A percentile compares a stretch with the other conserved stretches of the same genome.
Evolutionary conservation across 176 grass and related monocot species (phyloP).

Genomic region (Carex littledalei): DNA sequence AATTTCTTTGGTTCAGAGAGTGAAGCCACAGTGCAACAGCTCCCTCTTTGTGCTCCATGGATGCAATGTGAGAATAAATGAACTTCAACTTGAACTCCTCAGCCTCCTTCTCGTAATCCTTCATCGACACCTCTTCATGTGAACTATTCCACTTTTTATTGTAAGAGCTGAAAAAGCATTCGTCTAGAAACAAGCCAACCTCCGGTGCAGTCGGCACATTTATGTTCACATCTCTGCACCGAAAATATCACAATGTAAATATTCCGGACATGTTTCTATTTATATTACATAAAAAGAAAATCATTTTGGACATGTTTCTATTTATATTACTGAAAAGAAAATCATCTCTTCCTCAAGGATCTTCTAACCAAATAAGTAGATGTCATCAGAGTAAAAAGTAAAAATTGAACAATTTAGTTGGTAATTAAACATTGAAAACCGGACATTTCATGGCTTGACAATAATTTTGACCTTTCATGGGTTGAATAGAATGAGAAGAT

Average conservation of each 20-base stretch:
- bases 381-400: not conserved
- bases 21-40: conserved; percentile 90
- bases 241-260: conserved; percentile 22
- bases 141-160: conserved; percentile 84
- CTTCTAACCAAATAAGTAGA: not conserved
- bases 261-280: not conserved
- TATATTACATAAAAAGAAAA: not conserved
- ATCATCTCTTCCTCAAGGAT: not conserved
- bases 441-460: not conserved
- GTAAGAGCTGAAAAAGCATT: conserved; percentile 89
- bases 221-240: conserved; percentile 70
- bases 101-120: conserved; percentile 58
- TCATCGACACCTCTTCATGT: conserved; percentile 83
- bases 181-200: conserved; percentile 76
- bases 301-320: not conserved
- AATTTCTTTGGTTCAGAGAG: conserved; percentile 77
- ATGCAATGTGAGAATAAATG: conserved; percentile 86
- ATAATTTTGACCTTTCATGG: not conserved
- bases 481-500: conserved; percentile 18
- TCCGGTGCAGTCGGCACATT: conserved; percentile 94
- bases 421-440: not conserved
- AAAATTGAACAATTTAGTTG: not conserved
- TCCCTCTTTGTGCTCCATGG: conserved; percentile 90
- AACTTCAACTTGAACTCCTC: conserved; percentile 88
- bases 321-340: not conserved